A percentile compares a stretch with the other conserved stretches of the same genome.
phyloP scores from a whole-genome alignment of 495 filamentous ascomycete species.

The Penicillium ochrochloron region DNA sequence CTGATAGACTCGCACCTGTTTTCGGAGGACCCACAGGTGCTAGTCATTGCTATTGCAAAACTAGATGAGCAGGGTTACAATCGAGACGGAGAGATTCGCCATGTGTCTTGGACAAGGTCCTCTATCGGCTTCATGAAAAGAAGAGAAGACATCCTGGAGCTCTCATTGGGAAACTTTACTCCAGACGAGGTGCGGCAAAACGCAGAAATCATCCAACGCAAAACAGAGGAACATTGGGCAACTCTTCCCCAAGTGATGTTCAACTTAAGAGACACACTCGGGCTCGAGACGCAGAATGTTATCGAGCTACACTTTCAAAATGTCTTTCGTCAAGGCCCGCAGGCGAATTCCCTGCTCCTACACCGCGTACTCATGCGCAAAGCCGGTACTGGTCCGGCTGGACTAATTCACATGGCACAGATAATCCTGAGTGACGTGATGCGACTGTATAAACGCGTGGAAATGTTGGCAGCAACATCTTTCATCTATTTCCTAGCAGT shows the following conservation, averaged over 20 bases:
- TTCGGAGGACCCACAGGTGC: conserved; percentile 6
- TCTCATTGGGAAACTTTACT: conserved; percentile 10
- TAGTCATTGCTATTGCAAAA: conserved; percentile 1
- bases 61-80: conserved; percentile 13
- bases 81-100: conserved; percentile 2
- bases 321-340: conserved; percentile 12
- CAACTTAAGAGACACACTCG: conserved; percentile 1
- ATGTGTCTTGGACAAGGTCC: conserved; percentile 6
- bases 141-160: conserved; percentile 11
- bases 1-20: conserved; percentile 8
- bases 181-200: conserved; percentile 7
- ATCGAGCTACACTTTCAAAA: conserved; percentile 6
- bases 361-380: conserved; percentile 13
- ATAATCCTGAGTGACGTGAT: conserved; percentile 10
- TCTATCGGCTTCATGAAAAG: conserved; percentile 4
- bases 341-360: conserved; percentile 9
- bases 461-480: conserved; percentile 5
- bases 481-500: conserved; percentile 14
- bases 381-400: conserved; percentile 10
- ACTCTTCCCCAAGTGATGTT: neutral
- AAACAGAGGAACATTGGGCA: conserved; percentile 11
- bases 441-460: conserved; percentile 11
- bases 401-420: conserved; percentile 8
- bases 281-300: neutral
- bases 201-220: conserved; percentile 1